Evolutionary conservation across 352 stramenopile genomes (phyloP), one percentile per base, ranked within the genome.

Genomic region (Phytophthora pini): DNA sequence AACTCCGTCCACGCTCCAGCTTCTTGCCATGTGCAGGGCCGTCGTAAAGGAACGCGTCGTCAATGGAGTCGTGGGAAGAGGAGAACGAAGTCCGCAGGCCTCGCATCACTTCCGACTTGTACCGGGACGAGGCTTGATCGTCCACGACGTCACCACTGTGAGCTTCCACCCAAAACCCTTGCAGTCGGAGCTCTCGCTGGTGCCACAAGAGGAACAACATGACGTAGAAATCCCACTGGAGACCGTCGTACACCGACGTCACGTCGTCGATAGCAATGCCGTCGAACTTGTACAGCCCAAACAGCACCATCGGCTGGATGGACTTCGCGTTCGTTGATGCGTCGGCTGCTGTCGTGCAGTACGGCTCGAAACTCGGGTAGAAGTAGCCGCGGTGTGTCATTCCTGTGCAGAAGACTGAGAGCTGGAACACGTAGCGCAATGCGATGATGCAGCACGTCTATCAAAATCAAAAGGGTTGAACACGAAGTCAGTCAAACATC

Each of bases 221-320:
- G 6, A 95, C 76, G 57, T 92, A 91, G 40, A 96, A 94, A 51
- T 94, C 72, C 88, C 88, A 96, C 61, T 94, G 84, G 10, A 96
- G 58, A 11, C 88, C 88, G 26, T 72, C 64, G 24, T 89, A 90
- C 17, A 92, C 85, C 0, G 74, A 78, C 8, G 61, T 84, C 36
- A 88, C 61, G 22, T 60, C 70, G n/a, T 79, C 47, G 11, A 90
- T 82, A 22, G 81, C 78, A 41, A 72, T 74, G 0, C 87, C 88
- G 40, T 96, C 87, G 26, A 93, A 95, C 63, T 96, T 96, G 72
- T 93, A 96, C 27, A 96, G 53, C 2, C 88, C 88, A 48, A 95
- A 68, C n/a, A 95, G 53, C 10, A 95, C 84, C 20, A 92, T 81
- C 0, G 84, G 80, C 50, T 95, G 88, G 32, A 96, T 89, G 10